Evolutionary conservation across 148 eudicot species (phyloP), one percentile per base, ranked within the genome.

Genomic region (Cornus controversa): DNA sequence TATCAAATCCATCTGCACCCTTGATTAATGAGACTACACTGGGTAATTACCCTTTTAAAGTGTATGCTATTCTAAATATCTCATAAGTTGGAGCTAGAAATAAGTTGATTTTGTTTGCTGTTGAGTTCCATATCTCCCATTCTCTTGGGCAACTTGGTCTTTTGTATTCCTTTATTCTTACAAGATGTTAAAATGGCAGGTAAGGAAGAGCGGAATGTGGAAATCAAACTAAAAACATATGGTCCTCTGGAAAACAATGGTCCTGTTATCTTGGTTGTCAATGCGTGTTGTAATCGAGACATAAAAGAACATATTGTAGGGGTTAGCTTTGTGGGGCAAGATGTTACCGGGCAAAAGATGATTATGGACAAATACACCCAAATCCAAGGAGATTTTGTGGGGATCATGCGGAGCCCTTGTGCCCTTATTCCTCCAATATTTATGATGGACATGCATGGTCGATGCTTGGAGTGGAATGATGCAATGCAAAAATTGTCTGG

Each of bases 361-460:
- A 90, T 93, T 47, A 75, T 77, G 83, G 89, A 90, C 84, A 87
- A 90, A 75, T 91, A 87, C 60, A 87, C 86, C 45, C 81, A 77
- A 83, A 64, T 90, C 64, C 87, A 86, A 71, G 95, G 95, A 28
- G 95, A 93, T 84, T 93, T 91, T 81, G 78, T 79, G 76, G 89
- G 91, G 69, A 93, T 93, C 64, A 70, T 90, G 74, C 85, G 89
- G 78, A 89, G 73, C 80, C 92, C 89, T 25, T 84, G 78, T 80
- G 81, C 87, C 24, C 92, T 93, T 85, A 91, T 93, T 75, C 97
- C 97, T 70, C 97, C 97, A 22, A 91, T 93, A 76, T 91, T 93
- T 78, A 81, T 89, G 78, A 84, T 90, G 90, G 89, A 90, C 69
- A 93, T 88, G 36, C 78, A 87, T 74, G 97, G 93, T n/a, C 70